Conservation (phyloP, 208 protist species). For the Leishmania mexicana region DNA sequence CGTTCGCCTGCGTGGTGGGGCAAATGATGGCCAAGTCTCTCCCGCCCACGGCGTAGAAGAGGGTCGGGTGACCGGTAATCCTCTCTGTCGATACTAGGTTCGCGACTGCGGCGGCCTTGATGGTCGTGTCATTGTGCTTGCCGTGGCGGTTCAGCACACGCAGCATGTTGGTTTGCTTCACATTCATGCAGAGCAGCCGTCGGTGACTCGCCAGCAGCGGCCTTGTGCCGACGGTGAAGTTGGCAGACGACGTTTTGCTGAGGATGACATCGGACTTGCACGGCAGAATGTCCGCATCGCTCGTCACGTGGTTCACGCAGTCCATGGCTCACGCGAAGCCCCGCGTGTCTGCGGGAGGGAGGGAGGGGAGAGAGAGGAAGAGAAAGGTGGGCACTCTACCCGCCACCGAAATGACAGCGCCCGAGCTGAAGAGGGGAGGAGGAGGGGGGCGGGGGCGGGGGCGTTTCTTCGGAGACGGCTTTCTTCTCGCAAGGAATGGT, state of each 20-base stretch:
- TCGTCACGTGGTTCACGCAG: constrained; percentile 58
- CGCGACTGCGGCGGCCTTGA: constrained; percentile 49
- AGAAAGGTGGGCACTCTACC: background rate
- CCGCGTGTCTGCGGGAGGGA: background rate
- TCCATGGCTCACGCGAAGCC: constrained; percentile 49
- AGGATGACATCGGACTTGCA: constrained; percentile 73
- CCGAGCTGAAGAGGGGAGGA: background rate
- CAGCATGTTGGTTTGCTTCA: constrained; percentile 81
- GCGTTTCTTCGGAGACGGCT: background rate
- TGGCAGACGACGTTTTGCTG: constrained; percentile 63
- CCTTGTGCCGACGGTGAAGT: constrained; percentile 46
- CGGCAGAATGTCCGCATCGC: constrained; percentile 53
- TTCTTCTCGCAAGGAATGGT: background rate
- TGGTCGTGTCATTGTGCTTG: constrained; percentile 61
- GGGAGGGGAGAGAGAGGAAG: background rate
- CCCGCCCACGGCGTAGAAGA: constrained; percentile 82
- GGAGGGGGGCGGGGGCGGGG: too few relatives aligned
- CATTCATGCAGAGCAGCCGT: constrained; percentile 79
- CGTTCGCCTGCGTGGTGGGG: constrained; percentile 69
- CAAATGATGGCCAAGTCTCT: constrained; percentile 61
- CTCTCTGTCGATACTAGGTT: constrained; percentile 67
- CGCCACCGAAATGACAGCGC: background rate
- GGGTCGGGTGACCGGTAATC: constrained; percentile 43
- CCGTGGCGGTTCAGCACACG: constrained; percentile 77
- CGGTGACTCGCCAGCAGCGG: constrained; percentile 69